Conservation (phyloP, 108 stramenopile genomes). For the Discostella stelligeroides region DNA sequence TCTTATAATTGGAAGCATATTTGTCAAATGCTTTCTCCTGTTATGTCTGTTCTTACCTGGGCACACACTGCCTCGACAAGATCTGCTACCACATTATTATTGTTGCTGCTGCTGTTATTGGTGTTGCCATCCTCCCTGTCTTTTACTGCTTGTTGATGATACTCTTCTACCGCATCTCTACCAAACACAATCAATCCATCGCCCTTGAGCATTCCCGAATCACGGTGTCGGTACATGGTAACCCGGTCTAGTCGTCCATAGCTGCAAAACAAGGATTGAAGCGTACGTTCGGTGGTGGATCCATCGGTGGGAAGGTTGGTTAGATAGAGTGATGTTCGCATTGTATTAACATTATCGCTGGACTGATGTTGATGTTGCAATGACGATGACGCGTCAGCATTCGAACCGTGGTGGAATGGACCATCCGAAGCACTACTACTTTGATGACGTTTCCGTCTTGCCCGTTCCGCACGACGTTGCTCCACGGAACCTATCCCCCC, state of each 20-base stretch:
- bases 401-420: background rate
- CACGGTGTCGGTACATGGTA: constrained; percentile 67
- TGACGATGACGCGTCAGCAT: background rate
- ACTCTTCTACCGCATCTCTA: constrained; percentile 18
- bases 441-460: constrained; percentile 19
- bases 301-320: constrained; percentile 75
- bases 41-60: constrained; percentile 50
- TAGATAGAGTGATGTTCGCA: constrained; percentile 64
- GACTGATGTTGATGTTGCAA: too few species aligned
- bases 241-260: constrained; percentile 69
- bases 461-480: constrained; percentile 46
- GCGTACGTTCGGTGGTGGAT: constrained; percentile 48
- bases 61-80: constrained; percentile 67
- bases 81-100: constrained; percentile 21
- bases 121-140: constrained; percentile 13
- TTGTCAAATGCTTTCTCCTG: background rate
- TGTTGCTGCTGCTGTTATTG: constrained; percentile 13
- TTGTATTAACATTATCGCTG: background rate
- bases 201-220: constrained; percentile 65
- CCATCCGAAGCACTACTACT: background rate
- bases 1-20: too few species aligned
- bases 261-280: constrained; percentile 58
- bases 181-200: constrained; percentile 81
- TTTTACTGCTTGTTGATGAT: background rate
- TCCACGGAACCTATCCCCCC: constrained; percentile 71